phyloP scores from a whole-genome alignment of 2,329 filamentous ascomycete genomes.

The Venturia asperata region DNA sequence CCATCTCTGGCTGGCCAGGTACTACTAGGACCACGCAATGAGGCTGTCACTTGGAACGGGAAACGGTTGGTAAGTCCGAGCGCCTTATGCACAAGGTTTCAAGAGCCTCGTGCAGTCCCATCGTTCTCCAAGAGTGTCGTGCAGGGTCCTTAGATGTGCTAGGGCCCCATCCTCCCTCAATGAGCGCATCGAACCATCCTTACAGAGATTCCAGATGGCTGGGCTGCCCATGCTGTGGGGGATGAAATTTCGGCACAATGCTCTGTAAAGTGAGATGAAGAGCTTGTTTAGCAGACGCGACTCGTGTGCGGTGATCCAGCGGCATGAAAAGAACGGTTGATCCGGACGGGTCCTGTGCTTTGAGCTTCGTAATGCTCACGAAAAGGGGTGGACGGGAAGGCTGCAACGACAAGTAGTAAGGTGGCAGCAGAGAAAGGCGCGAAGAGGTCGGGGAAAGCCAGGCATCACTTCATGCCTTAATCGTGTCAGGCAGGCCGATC shows the following conservation, averaged over 20 bases:
- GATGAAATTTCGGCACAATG: not conserved
- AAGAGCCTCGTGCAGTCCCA: not conserved
- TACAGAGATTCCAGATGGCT: not conserved
- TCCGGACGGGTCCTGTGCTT: too few species aligned
- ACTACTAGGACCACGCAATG: not conserved
- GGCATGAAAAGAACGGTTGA: too few species aligned
- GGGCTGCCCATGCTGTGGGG: not conserved
- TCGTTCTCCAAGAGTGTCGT: not conserved
- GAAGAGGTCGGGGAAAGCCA: too few species aligned
- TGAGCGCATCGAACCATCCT: not conserved
- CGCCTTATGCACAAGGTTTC: not conserved
- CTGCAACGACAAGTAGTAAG: too few species aligned
- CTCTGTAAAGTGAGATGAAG: not conserved
- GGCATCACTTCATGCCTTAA: not conserved
- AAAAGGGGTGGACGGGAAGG: too few species aligned
- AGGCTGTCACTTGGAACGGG: not conserved
- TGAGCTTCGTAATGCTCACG: too few species aligned
- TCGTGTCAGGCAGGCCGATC: slow-evolving; percentile 1
- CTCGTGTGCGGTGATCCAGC: too few species aligned
- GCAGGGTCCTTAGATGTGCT: not conserved
- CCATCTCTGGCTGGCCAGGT: not conserved
- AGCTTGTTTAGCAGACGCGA: too few species aligned
- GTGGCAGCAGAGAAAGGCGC: too few species aligned
- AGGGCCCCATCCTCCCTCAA: not conserved
- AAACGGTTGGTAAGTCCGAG: not conserved